A percentile compares a stretch with the other conserved stretches of the same genome.
Evolutionary conservation across 2,329 filamentous ascomycete genomes (phyloP).

Genomic region (Aspergillus sp.): DNA sequence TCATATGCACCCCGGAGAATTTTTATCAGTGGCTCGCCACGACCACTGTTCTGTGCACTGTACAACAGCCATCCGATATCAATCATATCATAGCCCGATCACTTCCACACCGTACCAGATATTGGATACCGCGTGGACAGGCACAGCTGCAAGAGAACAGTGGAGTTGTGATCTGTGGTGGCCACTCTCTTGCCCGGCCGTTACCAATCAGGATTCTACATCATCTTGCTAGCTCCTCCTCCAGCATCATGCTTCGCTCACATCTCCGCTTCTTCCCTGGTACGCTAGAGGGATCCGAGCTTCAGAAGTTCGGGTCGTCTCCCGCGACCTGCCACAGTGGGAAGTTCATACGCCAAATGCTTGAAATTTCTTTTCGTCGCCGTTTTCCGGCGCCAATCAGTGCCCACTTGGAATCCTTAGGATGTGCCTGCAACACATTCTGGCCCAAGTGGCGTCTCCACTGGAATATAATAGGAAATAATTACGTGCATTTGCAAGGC

Average conservation of each 20-base stretch:
- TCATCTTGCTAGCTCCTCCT: neutral
- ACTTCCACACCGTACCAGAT: neutral
- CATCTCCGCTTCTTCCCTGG: neutral
- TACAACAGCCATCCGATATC: neutral
- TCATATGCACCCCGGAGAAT: neutral
- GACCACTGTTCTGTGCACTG: too few species aligned
- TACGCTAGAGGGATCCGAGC: slow-evolving; percentile 5
- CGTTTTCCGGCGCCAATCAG: slow-evolving; percentile 1
- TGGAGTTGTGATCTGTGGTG: neutral
- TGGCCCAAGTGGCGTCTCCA: slow-evolving; percentile 8
- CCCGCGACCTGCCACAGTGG: slow-evolving; percentile 19
- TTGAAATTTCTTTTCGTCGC: slow-evolving; percentile 6
- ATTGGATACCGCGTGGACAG: neutral
- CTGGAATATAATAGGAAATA: slow-evolving; percentile 1
- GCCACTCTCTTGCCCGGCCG: neutral
- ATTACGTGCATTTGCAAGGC: neutral
- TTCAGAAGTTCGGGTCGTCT: slow-evolving; percentile 2
- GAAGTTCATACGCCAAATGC: slow-evolving; percentile 13
- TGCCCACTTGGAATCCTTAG: neutral
- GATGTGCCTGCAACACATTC: neutral
- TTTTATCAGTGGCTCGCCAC: neutral
- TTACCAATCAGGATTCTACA: neutral
- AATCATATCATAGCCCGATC: neutral
- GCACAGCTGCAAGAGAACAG: neutral
- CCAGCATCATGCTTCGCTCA: neutral